These are phyloP conservation scores for Yamadazyma triangularis DNA, from an alignment of 1,139 yeast species.

Conservation along the genomic window DNA sequence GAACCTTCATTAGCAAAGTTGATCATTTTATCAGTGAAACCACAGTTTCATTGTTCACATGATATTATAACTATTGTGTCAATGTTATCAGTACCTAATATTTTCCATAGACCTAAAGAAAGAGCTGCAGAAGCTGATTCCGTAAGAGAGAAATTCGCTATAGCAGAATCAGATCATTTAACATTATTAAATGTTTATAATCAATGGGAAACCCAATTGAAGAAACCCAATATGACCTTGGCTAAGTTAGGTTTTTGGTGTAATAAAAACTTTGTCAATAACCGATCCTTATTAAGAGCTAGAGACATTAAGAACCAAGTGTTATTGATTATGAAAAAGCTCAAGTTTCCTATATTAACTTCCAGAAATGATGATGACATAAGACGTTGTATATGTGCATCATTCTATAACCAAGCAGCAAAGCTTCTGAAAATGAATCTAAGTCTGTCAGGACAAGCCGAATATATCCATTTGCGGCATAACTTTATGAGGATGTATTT, in stretches of 20 bases:
- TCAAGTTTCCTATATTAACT: slow-evolving; percentile 38
- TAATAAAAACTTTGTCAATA: slow-evolving; percentile 61
- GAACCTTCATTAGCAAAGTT: slow-evolving; percentile 81
- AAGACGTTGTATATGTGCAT: slow-evolving; percentile 72
- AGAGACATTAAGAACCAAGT: slow-evolving; percentile 73
- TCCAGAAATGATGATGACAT: slow-evolving; percentile 59
- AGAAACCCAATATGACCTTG: slow-evolving; percentile 29
- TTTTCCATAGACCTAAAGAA: slow-evolving; percentile 75
- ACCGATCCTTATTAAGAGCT: slow-evolving; percentile 67
- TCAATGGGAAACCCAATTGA: slow-evolving; percentile 59
- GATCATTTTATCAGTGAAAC: slow-evolving; percentile 50
- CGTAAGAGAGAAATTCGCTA: slow-evolving; percentile 71
- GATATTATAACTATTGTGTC: slow-evolving; percentile 81
- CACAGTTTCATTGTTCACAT: slow-evolving; percentile 60
- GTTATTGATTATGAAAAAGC: slow-evolving; percentile 45
- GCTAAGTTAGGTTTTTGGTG: slow-evolving; percentile 65
- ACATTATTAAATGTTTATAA: slow-evolving; percentile 76
- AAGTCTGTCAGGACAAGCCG: slow-evolving; percentile 40
- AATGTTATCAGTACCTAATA: slow-evolving; percentile 82
- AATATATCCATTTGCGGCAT: slow-evolving; percentile 64
- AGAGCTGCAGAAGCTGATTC: slow-evolving; percentile 75
- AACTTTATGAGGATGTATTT: slow-evolving; percentile 72
- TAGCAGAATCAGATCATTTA: slow-evolving; percentile 85
- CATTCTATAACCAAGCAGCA: slow-evolving; percentile 83
- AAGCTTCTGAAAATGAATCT: slow-evolving; percentile 51